Evolutionary conservation across 2,329 filamentous ascomycete species (phyloP), one percentile per base, ranked within the genome.

Genomic region (Cadophora sp.): DNA sequence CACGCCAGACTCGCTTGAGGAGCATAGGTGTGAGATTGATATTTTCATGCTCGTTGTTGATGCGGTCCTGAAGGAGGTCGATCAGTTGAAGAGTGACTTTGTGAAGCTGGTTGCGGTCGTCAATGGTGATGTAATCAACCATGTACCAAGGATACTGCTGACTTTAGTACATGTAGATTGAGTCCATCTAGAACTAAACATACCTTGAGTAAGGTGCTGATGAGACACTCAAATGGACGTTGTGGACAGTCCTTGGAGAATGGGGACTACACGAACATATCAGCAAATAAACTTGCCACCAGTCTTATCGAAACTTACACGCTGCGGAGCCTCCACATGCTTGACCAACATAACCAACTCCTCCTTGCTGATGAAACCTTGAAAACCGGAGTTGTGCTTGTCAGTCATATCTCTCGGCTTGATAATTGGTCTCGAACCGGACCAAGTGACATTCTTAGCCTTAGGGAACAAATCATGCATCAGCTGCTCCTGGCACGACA

Each of bases 311-410:
- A 22, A 56, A 84, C 86, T 81, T 80, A 90, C 88, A n/a, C 88
- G 84, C 67, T 86, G 82, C 2, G 87, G 86, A 1, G 84, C 82
- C 74, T 91, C 87, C 3, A 87, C 86, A 75, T 90, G 87, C 79
- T 89, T 89, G 65, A 85, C 80, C 11, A 91, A 81, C 85, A 90
- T 87, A 0, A 84, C 82, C 81, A 91, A 83, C 77, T 91, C 88
- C 76, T 91, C 89, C 29, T 83, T 81, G 0, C 84, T 85, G 37
- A 91, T 79, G 73, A 91, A 90, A 14, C 86, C 84, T 70, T 85
- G 85, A 78, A 90, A 90, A 51, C 83, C 84, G 84, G 6, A 83
- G 80, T 73, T 83, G 78, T 55, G 72, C n/a, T 1, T 72, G 69
- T 70, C 81, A 76, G 69, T 74, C 34, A 19, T 77, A 73, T 80